Evolutionary conservation across 306 rosid genomes (phyloP).

Genomic region (Urtica urens): DNA sequence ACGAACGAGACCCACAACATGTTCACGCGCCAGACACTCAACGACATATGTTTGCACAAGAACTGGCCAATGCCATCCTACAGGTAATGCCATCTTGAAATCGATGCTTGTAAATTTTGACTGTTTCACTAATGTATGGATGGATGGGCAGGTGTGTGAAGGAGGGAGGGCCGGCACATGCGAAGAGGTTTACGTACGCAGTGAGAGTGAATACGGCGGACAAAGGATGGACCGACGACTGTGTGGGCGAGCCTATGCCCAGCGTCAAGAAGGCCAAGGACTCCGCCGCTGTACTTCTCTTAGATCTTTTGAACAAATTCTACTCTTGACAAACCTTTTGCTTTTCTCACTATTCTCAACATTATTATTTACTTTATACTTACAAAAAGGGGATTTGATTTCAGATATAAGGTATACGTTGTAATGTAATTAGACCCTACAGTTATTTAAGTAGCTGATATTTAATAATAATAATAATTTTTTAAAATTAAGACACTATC

Average conservation of each 20-base stretch:
- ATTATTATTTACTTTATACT: too few species aligned
- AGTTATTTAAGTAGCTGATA: too few species aligned
- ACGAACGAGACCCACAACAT: conserved; percentile 77
- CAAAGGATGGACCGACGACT: conserved; percentile 89
- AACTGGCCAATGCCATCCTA: conserved; percentile 98
- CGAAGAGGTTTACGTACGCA: conserved; percentile 86
- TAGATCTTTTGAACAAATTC: conserved; percentile 61
- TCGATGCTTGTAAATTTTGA: background rate
- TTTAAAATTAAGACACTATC: too few species aligned
- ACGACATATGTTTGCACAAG: conserved; percentile 84
- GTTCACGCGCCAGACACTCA: conserved; percentile 88
- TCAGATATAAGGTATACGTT: too few species aligned
- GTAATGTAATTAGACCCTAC: too few species aligned
- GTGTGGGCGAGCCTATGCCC: conserved; percentile 97
- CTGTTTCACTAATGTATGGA: background rate
- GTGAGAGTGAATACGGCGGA: conserved; percentile 88
- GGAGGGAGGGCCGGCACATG: conserved; percentile 99
- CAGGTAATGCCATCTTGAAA: conserved; percentile 37
- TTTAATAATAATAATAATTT: too few species aligned
- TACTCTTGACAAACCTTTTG: too few species aligned
- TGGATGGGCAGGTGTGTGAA: conserved; percentile 69
- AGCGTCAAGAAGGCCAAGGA: conserved; percentile 98
- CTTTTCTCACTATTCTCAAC: too few species aligned
- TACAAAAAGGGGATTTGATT: too few species aligned
- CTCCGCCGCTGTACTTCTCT: conserved; percentile 90